Percentiles rank a stretch among this genome's conserved stretches.
phyloP scores from a whole-genome alignment of 2,329 filamentous ascomycete genomes.

The Epichloe baconii region DNA sequence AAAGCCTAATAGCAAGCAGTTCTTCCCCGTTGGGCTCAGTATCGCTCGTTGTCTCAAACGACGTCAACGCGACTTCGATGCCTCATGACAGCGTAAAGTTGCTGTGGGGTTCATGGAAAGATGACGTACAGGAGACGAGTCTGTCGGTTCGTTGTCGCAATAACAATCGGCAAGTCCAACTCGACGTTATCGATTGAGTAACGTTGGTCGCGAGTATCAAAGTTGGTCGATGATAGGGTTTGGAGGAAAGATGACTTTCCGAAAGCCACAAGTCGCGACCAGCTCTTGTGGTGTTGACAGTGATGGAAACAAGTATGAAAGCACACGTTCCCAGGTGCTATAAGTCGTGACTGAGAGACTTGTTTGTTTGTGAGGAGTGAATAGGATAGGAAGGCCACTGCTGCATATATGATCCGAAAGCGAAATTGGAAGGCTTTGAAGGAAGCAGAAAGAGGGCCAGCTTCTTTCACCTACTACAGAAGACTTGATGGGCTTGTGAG shows the following conservation, averaged over 20 bases:
- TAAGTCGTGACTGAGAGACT: not conserved
- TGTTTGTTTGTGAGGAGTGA: not conserved
- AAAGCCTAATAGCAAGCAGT: slow-evolving; percentile 2
- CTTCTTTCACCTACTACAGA: slow-evolving; percentile 2
- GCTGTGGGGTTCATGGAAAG: not conserved
- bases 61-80: not conserved
- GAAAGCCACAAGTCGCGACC: not conserved
- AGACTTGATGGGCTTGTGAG: not conserved
- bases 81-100: not conserved
- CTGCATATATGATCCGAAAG: not conserved
- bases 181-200: not conserved
- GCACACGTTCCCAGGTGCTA: not conserved
- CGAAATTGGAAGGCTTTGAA: not conserved
- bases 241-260: not conserved
- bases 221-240: not conserved
- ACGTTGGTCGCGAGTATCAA: not conserved
- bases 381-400: not conserved
- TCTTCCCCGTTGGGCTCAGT: not conserved
- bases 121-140: not conserved
- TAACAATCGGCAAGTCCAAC: not conserved
- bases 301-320: not conserved
- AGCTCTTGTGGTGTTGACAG: not conserved
- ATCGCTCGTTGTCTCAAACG: not conserved
- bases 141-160: not conserved
- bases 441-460: slow-evolving; percentile 2